Percentiles rank a stretch among this genome's conserved stretches.
These are phyloP conservation scores for Lactifluus echinatus DNA, from an alignment of 768 basidiomycete genomes.

Conservation along the genomic window DNA sequence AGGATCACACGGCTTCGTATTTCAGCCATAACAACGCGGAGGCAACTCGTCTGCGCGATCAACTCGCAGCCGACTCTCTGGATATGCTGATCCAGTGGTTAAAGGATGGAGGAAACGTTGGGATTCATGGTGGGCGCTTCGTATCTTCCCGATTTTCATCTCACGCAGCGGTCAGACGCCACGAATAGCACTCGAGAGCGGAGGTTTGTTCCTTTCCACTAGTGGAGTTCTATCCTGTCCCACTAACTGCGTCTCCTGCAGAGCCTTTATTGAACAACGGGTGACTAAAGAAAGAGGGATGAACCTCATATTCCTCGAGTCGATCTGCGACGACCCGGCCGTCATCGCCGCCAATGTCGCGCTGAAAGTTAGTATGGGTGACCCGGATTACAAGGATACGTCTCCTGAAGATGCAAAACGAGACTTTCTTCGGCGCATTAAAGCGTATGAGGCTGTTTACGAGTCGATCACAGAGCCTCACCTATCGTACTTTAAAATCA, in stretches of 20 bases:
- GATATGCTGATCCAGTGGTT: constrained; percentile 95
- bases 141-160: not conserved
- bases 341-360: constrained; percentile 95
- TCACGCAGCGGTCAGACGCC: constrained; percentile 54
- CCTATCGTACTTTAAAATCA: constrained; percentile 84
- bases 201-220: constrained; percentile 38
- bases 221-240: not conserved
- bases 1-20: constrained; percentile 85
- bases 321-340: constrained; percentile 86
- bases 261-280: constrained; percentile 77
- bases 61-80: constrained; percentile 81
- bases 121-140: constrained; percentile 70
- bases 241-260: constrained; percentile 24
- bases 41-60: constrained; percentile 69
- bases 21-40: constrained; percentile 82
- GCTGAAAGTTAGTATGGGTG: constrained; percentile 90
- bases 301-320: constrained; percentile 88
- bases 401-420: constrained; percentile 75
- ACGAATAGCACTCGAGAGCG: constrained; percentile 83
- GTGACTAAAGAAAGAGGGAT: constrained; percentile 83
- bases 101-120: constrained; percentile 92
- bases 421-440: constrained; percentile 89
- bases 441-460: constrained; percentile 90
- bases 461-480: constrained; percentile 90
- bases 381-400: constrained; percentile 94